Base-by-base conservation (phyloP, 1,284 basidiomycete genomes). In the Porogramme epimiltina region DNA sequence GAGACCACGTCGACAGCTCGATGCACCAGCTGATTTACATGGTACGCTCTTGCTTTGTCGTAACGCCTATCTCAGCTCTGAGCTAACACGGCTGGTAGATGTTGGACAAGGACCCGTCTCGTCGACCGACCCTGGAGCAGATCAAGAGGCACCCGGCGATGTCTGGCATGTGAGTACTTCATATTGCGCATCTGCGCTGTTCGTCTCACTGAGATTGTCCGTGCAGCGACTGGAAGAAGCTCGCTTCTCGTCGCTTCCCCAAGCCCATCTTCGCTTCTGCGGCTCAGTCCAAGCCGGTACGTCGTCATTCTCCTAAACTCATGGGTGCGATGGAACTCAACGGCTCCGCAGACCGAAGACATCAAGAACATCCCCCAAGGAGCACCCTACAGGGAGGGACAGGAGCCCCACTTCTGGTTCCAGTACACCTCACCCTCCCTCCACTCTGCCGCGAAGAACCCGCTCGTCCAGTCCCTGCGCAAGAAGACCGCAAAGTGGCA, bases 71-170 rank as follows among this genome's bases (percentile, higher is more conserved):
- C 16, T 39, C 25, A 24, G 22, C 18, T 24, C 41, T n/a, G 44
- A 15, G 23, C 38, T 22, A 25, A 36, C 33, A 2, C 20, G n/a
- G 16, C 15, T 5, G 28, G 8, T 42, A 65, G 62, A 62, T 67
- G 58, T 58, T 67, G 10, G 52, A 60, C 36, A 61, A 59, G 51
- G 56, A 66, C 24, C 58, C 61, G 4, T 36, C 46, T 2, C 48
- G 47, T 23, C 52, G 65, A 15, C 42, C 59, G 9, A 57, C 60
- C 0, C 38, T 65, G 22, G 51, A 51, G 10, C 47, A 63, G 36
- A 50, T 64, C 48, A 67, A 66, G 50, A 25, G 33, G 3, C 63
- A 65, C 42, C 51, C 61, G 4, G 64, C 54, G 59, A 62, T 66
- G 40, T 36, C 45, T 2, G 31, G 40, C 10, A 52, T 62, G 65